Conservation (phyloP, 192 early-diverging fungal species). For the Mortierella hygrophila region DNA sequence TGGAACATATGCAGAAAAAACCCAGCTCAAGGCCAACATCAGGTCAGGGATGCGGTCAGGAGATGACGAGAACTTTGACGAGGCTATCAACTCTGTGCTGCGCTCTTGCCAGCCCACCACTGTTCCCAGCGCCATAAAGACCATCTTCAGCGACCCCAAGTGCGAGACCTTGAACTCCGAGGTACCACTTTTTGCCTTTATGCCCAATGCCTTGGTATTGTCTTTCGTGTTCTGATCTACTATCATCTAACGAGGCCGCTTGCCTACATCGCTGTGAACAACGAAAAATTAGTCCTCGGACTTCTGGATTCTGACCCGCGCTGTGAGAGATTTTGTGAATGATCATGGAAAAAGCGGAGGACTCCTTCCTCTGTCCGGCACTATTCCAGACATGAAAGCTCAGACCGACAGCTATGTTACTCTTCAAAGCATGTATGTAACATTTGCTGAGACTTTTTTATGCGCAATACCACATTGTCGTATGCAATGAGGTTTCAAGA, state of each 20-base stretch:
- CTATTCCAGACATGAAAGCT: constrained; percentile 97
- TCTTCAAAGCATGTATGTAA: constrained; percentile 83
- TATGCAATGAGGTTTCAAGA: too few relatives aligned
- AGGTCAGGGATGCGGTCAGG: constrained; percentile 64
- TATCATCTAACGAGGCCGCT: neutral
- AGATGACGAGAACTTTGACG: constrained; percentile 92
- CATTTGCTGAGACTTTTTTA: neutral
- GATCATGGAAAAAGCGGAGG: constrained; percentile 73
- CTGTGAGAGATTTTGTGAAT: constrained; percentile 83
- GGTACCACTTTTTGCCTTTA: constrained; percentile 49
- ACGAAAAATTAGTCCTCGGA: constrained; percentile 61
- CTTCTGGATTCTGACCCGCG: constrained; percentile 91
- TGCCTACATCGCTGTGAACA: neutral
- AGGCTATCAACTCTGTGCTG: constrained; percentile 79
- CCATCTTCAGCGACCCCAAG: constrained; percentile 68
- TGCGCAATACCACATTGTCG: neutral
- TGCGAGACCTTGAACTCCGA: constrained; percentile 65
- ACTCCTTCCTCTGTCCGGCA: constrained; percentile 84
- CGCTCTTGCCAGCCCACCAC: constrained; percentile 69
- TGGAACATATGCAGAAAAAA: constrained; percentile 69
- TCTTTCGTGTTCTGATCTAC: too few relatives aligned
- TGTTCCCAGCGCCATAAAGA: constrained; percentile 61
- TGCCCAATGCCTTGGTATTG: neutral
- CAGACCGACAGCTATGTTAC: constrained; percentile 89
- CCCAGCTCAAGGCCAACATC: constrained; percentile 76